Percentiles rank a stretch among this genome's conserved stretches.
Conservation (phyloP, 2,329 filamentous ascomycete genomes). For the Epichloe gansuensis region DNA sequence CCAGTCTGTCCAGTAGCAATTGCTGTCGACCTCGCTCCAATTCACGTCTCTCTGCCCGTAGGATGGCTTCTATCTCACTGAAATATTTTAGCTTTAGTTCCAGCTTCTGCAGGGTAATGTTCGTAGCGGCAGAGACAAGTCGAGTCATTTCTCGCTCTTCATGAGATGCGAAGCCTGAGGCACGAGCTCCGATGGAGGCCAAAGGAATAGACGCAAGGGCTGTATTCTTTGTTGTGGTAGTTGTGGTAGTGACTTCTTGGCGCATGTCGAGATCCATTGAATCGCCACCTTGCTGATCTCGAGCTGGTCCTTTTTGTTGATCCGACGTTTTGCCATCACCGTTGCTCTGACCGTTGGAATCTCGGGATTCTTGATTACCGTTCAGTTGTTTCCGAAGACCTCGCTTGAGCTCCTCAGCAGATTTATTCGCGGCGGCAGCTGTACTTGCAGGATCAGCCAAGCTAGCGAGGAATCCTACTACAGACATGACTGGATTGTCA, state of each 20-base stretch:
- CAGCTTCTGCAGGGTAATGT: conserved; percentile 88
- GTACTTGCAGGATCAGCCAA: conserved; percentile 83
- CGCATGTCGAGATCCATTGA: conserved; percentile 52
- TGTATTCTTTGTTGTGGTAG: conserved; percentile 32
- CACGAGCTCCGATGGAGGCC: conserved; percentile 72
- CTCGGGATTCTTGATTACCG: conserved; percentile 28
- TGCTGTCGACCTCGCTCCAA: conserved; percentile 85
- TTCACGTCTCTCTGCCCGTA: conserved; percentile 85
- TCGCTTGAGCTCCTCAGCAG: conserved; percentile 73
- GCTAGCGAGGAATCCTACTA: conserved; percentile 85
- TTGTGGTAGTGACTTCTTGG: conserved; percentile 38
- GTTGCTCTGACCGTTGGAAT: conserved; percentile 47
- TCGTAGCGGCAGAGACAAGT: conserved; percentile 81
- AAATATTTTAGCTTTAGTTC: conserved; percentile 95
- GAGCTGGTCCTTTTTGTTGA: not conserved
- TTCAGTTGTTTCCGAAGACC: conserved; percentile 70
- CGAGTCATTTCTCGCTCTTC: conserved; percentile 95
- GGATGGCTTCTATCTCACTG: conserved; percentile 83
- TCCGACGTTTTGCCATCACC: conserved; percentile 14
- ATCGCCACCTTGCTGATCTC: conserved; percentile 30
- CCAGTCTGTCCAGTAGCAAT: conserved; percentile 80
- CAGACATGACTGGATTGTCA: conserved; percentile 93
- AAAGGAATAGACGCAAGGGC: conserved; percentile 66
- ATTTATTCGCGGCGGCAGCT: conserved; percentile 78
- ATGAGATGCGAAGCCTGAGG: conserved; percentile 80